Evolutionary conservation across 768 basidiomycete species (phyloP).

Genomic region (Royoungia palumana): DNA sequence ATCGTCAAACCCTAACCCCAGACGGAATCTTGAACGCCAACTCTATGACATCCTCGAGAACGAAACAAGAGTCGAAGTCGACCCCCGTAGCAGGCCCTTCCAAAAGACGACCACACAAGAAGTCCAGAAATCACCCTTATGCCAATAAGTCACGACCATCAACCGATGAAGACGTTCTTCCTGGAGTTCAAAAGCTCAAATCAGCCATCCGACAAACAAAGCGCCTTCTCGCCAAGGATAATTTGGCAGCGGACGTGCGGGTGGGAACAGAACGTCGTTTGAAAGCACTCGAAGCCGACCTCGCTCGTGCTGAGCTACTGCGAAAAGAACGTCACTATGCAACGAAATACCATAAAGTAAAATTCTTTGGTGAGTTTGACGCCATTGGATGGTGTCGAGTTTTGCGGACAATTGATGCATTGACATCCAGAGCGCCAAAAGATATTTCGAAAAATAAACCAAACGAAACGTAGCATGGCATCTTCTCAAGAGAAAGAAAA

Average conservation of each 20-base stretch:
- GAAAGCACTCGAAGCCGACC: constrained; percentile 70
- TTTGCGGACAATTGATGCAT: not conserved
- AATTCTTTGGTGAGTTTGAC: constrained; percentile 81
- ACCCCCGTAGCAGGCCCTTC: constrained; percentile 10
- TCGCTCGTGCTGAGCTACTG: constrained; percentile 57
- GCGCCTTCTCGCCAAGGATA: constrained; percentile 81
- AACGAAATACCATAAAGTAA: constrained; percentile 81
- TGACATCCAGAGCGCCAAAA: constrained; percentile 77
- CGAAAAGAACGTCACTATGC: constrained; percentile 73
- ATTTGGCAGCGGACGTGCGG: constrained; percentile 78
- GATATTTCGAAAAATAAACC: constrained; percentile 70
- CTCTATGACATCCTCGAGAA: constrained; percentile 19
- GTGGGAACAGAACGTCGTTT: constrained; percentile 78
- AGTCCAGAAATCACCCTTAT: constrained; percentile 14
- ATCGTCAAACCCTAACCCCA: constrained; percentile 17
- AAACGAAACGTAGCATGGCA: constrained; percentile 55
- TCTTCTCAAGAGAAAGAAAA: constrained; percentile 36
- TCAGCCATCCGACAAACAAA: constrained; percentile 78
- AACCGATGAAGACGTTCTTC: constrained; percentile 26
- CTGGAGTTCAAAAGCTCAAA: constrained; percentile 86
- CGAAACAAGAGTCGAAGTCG: constrained; percentile 1
- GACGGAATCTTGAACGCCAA: not conserved
- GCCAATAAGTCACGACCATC: constrained; percentile 3
- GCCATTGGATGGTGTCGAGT: not conserved
- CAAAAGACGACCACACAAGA: constrained; percentile 12